A percentile compares a stretch with the other conserved stretches of the same genome.
Evolutionary conservation across 148 eudicot species (phyloP).

Genomic region (Camellia japonica): DNA sequence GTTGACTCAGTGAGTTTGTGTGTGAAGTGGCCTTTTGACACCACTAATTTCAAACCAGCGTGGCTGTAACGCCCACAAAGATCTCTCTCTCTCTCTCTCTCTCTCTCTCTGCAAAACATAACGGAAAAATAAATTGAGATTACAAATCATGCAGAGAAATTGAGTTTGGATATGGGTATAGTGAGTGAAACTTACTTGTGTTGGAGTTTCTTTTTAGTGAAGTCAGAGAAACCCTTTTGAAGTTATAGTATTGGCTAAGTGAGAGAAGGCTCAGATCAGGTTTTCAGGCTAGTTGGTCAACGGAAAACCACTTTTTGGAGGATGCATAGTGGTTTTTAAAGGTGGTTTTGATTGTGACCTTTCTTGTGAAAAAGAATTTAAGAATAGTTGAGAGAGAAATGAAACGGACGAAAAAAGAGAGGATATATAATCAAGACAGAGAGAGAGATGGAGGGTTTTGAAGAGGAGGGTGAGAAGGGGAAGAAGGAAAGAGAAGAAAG

Average conservation of each 20-base stretch:
- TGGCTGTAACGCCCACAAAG: slow-evolving; percentile 21
- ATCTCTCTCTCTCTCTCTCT: neutral
- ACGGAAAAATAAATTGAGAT: slow-evolving; percentile 15
- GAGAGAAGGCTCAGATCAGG: slow-evolving; percentile 16
- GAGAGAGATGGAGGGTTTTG: neutral
- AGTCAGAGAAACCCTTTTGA: neutral
- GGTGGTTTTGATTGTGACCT: slow-evolving; percentile 8
- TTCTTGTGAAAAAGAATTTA: slow-evolving; percentile 51
- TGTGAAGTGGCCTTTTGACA: slow-evolving; percentile 18
- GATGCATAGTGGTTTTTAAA: slow-evolving; percentile 6
- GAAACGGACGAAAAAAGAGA: slow-evolving; percentile 15
- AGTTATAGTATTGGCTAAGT: neutral
- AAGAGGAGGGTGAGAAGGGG: slow-evolving; percentile 21
- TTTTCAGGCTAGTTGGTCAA: slow-evolving; percentile 23
- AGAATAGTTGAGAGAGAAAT: slow-evolving; percentile 23
- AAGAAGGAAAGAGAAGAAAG: slow-evolving; percentile 4
- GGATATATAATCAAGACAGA: slow-evolving; percentile 4
- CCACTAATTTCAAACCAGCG: slow-evolving; percentile 15
- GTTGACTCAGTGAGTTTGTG: slow-evolving; percentile 13
- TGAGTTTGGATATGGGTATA: neutral
- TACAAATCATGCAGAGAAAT: neutral
- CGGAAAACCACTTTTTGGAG: slow-evolving; percentile 19
- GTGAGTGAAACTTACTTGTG: neutral
- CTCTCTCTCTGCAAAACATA: slow-evolving; percentile 18
- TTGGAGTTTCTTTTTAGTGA: neutral